Conservation (phyloP, 73 alveolate genomes). For the Paramecium sonneborni region DNA sequence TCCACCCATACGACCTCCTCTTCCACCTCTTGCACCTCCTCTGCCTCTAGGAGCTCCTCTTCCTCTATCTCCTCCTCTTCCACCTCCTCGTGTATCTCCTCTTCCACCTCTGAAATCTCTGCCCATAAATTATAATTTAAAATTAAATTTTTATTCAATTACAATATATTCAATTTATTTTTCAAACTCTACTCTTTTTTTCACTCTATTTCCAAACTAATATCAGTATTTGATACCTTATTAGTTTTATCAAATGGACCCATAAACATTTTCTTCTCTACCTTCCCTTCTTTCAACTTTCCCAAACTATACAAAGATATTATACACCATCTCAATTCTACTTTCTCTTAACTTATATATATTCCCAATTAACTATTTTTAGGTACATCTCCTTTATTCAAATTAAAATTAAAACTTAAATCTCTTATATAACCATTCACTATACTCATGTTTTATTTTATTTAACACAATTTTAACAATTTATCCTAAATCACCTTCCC, state of each 20-base stretch:
- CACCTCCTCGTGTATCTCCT: conserved; percentile 58
- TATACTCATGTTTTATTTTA: not conserved
- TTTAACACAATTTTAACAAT: not conserved
- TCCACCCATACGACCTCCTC: conserved; percentile 85
- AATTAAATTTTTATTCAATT: not conserved
- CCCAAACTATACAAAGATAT: not conserved
- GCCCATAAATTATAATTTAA: conserved; percentile 28
- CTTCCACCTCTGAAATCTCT: not conserved
- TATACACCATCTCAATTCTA: conserved; percentile 18
- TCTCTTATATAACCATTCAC: not conserved
- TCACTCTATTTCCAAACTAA: conserved; percentile 2
- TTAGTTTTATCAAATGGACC: not conserved
- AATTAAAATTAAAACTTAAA: not conserved
- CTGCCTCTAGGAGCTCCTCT: conserved; percentile 83
- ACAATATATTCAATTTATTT: not conserved
- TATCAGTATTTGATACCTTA: not conserved
- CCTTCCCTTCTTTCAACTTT: not conserved
- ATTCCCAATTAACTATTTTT: not conserved
- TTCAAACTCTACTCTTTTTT: not conserved
- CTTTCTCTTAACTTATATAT: not conserved
- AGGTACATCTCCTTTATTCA: not conserved
- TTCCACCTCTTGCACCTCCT: conserved; percentile 78
- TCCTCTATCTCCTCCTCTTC: conserved; percentile 58
- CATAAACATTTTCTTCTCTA: not conserved
- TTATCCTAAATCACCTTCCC: not conserved